Percentiles rank a stretch among this genome's conserved stretches.
phyloP scores from a whole-genome alignment of 169 alveolate species.

The Plasmodium vivax region DNA sequence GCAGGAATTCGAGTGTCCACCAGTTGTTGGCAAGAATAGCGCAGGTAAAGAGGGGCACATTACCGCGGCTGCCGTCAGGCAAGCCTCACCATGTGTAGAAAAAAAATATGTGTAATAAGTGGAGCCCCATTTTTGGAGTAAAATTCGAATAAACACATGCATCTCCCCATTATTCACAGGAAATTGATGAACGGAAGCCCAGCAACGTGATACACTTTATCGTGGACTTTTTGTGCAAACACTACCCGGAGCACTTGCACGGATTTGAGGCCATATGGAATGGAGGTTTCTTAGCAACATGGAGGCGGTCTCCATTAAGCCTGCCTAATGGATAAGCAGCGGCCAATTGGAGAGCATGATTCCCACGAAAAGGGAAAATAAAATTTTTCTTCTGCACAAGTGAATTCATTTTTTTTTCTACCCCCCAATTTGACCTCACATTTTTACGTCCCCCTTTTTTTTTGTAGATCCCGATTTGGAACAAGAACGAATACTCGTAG shows the following conservation, averaged over 20 bases:
- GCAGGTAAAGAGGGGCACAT: conserved; percentile 24
- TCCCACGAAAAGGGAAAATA: neutral
- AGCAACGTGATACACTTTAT: conserved; percentile 81
- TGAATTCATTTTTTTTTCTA: conserved; percentile 1
- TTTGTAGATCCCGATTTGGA: conserved; percentile 88
- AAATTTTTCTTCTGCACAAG: neutral
- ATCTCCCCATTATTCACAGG: conserved; percentile 71
- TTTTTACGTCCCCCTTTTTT: neutral
- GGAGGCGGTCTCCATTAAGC: neutral
- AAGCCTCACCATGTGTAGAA: neutral
- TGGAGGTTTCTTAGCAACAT: conserved; percentile 72
- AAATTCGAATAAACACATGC: neutral
- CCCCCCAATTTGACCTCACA: neutral
- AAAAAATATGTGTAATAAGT: conserved; percentile 2
- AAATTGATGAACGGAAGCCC: conserved; percentile 79
- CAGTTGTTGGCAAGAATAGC: conserved; percentile 73
- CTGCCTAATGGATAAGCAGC: neutral
- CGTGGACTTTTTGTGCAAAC: conserved; percentile 84
- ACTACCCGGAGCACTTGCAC: conserved; percentile 85
- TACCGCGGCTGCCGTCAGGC: neutral
- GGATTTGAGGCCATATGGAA: conserved; percentile 84
- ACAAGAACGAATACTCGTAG: conserved; percentile 84
- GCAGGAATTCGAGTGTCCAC: conserved; percentile 55
- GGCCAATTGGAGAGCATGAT: neutral
- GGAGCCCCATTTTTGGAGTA: neutral